Evolutionary conservation across 73 alveolate species (phyloP), one percentile per base, ranked within the genome.

Genomic region (Durusdinium trenchii): DNA sequence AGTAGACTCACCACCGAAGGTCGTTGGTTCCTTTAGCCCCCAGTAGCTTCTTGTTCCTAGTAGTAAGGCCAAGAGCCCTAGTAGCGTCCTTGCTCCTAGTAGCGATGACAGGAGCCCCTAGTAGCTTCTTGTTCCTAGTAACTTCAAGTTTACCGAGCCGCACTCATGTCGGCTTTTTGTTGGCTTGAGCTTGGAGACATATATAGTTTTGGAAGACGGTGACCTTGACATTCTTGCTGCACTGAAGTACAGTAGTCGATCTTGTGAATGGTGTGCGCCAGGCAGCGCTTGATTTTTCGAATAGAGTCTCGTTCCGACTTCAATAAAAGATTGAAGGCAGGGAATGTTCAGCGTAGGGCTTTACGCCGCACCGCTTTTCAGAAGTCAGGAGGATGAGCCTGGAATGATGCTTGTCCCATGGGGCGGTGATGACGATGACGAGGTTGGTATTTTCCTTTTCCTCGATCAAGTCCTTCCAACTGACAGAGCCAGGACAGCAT

Each of bases 381-480:
- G 6, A 46, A 7, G 7, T 61, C 51, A 89, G 96, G 96, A 89
- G 86, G 26, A 40, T 28, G 51, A 28, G 35, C 76, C 96, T 46
- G 96, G 96, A 35, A 89, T 89, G 96, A 71, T 89, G 64, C 96
- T 89, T 30, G 76, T 89, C 30, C 96, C 96, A 35, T 89, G 96
- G 96, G 96, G 96, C 42, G 96, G 96, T 38, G 96, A 89, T 48
- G 96, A 89, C 78, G 96, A 89, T 52, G 96, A 89, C 51, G 96
- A 89, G 96, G 96, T 40, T n/a, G 18, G 43, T 83, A 23, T 52
- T 52, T 52, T 84, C 48, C 38, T 6, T 26, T 1, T 36, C 26
- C 64, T 36, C 38, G 14, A 36, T 23, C 18, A 14, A 3, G 0
- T 26, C 16, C 5, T 36, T 14, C 20, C 26, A 40, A 12, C 14